These are phyloP conservation scores for Peniophora sp. DNA, from an alignment of 1,284 basidiomycete genomes.

Conservation along the genomic window DNA sequence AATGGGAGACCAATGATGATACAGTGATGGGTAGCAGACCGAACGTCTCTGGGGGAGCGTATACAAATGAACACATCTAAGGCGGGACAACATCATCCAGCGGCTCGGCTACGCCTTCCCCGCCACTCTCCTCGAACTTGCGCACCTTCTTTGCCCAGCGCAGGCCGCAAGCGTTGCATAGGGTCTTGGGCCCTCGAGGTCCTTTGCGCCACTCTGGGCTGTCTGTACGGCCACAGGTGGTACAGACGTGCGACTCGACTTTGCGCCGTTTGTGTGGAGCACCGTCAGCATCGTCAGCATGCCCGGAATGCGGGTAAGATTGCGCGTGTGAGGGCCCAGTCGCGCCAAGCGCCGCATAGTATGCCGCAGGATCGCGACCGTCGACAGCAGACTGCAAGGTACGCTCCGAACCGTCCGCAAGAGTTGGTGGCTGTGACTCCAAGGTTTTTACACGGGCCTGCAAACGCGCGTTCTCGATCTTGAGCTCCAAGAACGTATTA, in stretches of 20 bases:
- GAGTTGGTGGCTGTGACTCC: constrained; percentile 18
- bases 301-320: constrained; percentile 5
- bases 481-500: constrained; percentile 71
- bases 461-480: constrained; percentile 68
- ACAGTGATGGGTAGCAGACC: no score
- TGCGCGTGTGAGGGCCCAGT: background rate
- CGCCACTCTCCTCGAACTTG: constrained; percentile 24
- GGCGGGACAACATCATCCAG: constrained; percentile 10
- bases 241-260: constrained; percentile 62
- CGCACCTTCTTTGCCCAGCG: constrained; percentile 73
- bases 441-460: constrained; percentile 44
- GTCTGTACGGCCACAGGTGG: constrained; percentile 73
- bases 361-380: background rate
- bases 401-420: constrained; percentile 1
- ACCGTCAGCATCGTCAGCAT: background rate
- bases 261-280: constrained; percentile 19
- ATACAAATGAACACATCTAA: background rate
- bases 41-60: no score
- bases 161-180: constrained; percentile 83
- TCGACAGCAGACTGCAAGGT: constrained; percentile 9
- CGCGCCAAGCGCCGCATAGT: background rate
- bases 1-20: no score
- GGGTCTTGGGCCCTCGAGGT: constrained; percentile 75
- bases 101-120: constrained; percentile 7
- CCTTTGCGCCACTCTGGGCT: constrained; percentile 85